Evolutionary conservation across 257 asterid genomes (phyloP).

Genomic region (Nicotiana tomentosiformis): DNA sequence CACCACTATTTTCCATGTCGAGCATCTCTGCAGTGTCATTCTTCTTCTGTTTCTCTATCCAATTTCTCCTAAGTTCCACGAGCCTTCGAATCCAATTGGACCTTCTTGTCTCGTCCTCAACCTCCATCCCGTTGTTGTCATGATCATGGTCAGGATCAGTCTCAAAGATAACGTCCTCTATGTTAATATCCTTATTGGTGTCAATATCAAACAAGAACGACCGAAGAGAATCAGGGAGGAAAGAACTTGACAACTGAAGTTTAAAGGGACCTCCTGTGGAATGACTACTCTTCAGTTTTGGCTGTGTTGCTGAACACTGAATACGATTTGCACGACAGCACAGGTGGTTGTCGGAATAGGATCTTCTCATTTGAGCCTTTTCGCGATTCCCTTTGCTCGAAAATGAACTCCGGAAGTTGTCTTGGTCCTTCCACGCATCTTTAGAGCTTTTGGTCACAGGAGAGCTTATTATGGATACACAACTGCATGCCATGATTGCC

Average conservation of each 20-base stretch:
- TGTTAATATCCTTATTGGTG: constrained; percentile 18
- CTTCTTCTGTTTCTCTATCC: constrained; percentile 39
- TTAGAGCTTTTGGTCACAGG: constrained; percentile 25
- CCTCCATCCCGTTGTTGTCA: constrained; percentile 11
- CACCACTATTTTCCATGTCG: constrained; percentile 26
- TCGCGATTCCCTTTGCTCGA: neutral
- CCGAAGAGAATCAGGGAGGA: constrained; percentile 44
- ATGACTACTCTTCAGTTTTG: constrained; percentile 40
- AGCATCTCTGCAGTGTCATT: constrained; percentile 15
- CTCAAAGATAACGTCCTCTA: constrained; percentile 15
- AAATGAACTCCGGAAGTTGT: constrained; percentile 26
- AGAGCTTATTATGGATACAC: constrained; percentile 19
- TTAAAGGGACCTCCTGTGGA: constrained; percentile 40
- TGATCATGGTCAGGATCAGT: constrained; percentile 13
- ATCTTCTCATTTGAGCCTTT: constrained; percentile 10
- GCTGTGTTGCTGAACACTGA: constrained; percentile 30
- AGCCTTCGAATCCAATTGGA: constrained; percentile 70
- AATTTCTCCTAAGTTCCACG: constrained; percentile 47
- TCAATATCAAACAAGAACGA: constrained; percentile 40
- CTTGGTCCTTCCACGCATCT: constrained; percentile 18
- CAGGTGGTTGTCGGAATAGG: constrained; percentile 38
- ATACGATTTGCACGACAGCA: constrained; percentile 16
- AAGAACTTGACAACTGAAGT: constrained; percentile 37
- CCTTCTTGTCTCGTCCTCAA: constrained; percentile 27
- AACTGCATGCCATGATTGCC: constrained; percentile 40